A percentile compares a stretch with the other conserved stretches of the same genome.
Conservation (phyloP, 2,329 filamentous ascomycete genomes). For the Aspergillus jensenii region DNA sequence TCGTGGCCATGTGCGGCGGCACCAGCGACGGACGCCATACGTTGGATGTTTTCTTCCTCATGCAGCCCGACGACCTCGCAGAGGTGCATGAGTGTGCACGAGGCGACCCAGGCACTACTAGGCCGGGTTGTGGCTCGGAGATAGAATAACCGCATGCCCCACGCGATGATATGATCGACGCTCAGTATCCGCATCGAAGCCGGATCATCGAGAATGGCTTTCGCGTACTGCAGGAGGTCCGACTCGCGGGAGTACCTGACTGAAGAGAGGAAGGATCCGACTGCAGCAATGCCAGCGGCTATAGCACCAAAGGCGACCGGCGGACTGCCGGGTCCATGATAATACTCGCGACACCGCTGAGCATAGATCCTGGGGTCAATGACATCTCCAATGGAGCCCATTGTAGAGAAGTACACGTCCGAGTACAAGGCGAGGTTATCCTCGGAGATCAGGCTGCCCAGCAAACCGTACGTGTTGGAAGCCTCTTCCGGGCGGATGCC, state of each 20-base stretch:
- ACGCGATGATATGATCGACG: constrained; percentile 31
- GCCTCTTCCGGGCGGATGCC: constrained; percentile 31
- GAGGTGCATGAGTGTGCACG: constrained; percentile 32
- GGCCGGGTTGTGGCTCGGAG: constrained; percentile 32
- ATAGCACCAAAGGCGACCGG: constrained; percentile 25
- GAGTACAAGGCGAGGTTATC: constrained; percentile 25
- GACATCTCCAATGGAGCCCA: constrained; percentile 24
- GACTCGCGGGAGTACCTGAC: constrained; percentile 25
- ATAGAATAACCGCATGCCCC: constrained; percentile 31
- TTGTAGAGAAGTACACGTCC: constrained; percentile 21
- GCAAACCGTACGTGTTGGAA: constrained; percentile 22
- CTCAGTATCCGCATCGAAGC: constrained; percentile 25
- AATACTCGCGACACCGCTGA: constrained; percentile 30
- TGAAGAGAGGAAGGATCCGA: constrained; percentile 30
- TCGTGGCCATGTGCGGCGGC: constrained; percentile 27
- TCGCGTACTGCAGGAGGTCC: constrained; percentile 31
- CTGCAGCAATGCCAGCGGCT: constrained; percentile 28
- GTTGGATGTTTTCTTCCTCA: constrained; percentile 29
- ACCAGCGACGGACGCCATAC: constrained; percentile 24
- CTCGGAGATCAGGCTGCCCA: constrained; percentile 26
- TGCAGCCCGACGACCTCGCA: constrained; percentile 29
- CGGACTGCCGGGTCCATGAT: constrained; percentile 16
- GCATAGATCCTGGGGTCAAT: constrained; percentile 26
- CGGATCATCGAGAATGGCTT: constrained; percentile 33
- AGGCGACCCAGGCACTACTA: constrained; percentile 33